A percentile compares a stretch with the other conserved stretches of the same genome.
phyloP scores from a whole-genome alignment of 2,329 filamentous ascomycete genomes.

The Neocucurbitaria cava region DNA sequence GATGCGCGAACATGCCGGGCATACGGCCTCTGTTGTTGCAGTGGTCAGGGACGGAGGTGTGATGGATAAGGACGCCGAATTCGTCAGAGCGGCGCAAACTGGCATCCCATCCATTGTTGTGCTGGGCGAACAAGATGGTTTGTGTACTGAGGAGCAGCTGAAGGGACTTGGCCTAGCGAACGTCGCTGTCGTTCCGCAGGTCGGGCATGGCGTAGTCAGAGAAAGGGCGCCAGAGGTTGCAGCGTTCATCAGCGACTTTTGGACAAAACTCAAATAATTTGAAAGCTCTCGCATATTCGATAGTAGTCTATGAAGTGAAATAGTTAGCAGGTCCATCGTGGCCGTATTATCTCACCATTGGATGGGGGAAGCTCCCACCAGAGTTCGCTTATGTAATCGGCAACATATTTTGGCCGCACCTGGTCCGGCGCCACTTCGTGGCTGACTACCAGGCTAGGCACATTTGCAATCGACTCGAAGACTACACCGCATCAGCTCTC shows the following conservation, averaged over 20 bases:
- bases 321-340: too few relatives aligned
- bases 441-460: too few relatives aligned
- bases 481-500: too few relatives aligned
- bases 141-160: slow-evolving; percentile 45
- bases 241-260: slow-evolving; percentile 40
- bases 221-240: slow-evolving; percentile 49
- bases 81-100: slow-evolving; percentile 31
- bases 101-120: slow-evolving; percentile 40
- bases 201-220: slow-evolving; percentile 52
- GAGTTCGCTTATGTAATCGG: too few relatives aligned
- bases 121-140: slow-evolving; percentile 48
- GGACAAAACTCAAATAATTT: slow-evolving; percentile 10
- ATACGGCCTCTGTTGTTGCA: slow-evolving; percentile 55
- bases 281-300: too few relatives aligned
- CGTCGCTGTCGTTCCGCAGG: slow-evolving; percentile 47
- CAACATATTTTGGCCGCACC: too few relatives aligned
- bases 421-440: too few relatives aligned
- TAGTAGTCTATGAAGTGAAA: too few relatives aligned
- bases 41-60: slow-evolving; percentile 57
- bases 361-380: too few relatives aligned
- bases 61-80: slow-evolving; percentile 48
- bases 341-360: too few relatives aligned
- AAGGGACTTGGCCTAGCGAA: slow-evolving; percentile 42
- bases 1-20: slow-evolving; percentile 54
- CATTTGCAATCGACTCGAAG: too few relatives aligned